Conservation (phyloP, 306 rosid species). For the Coriaria nepalensis region DNA sequence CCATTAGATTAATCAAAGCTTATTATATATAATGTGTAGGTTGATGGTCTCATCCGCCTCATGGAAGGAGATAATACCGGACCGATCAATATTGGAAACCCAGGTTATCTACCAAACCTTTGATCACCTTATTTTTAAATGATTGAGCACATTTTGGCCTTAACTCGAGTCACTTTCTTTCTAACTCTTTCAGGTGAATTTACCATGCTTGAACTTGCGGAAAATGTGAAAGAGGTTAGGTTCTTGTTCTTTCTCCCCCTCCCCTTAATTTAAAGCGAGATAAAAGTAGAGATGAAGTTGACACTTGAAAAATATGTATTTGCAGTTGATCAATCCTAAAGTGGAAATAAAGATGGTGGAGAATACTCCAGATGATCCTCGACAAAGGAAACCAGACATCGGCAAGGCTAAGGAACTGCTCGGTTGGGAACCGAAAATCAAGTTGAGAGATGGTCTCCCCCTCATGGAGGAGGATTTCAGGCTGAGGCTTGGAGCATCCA, state of each 20-base stretch:
- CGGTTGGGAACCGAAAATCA: slow-evolving; percentile 63
- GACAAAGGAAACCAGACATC: slow-evolving; percentile 77
- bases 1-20: too few species aligned
- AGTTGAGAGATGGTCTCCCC: slow-evolving; percentile 58
- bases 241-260: slow-evolving; percentile 4
- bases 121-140: too few species aligned
- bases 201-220: slow-evolving; percentile 84
- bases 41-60: slow-evolving; percentile 68
- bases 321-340: slow-evolving; percentile 57
- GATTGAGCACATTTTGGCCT: too few species aligned
- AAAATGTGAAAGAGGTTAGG: slow-evolving; percentile 77
- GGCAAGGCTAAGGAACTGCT: slow-evolving; percentile 55
- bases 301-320: slow-evolving; percentile 9
- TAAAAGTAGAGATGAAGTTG: neutral
- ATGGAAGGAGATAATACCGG: slow-evolving; percentile 70
- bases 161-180: neutral
- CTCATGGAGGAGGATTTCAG: slow-evolving; percentile 84
- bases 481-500: slow-evolving; percentile 44
- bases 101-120: slow-evolving; percentile 15
- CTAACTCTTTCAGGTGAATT: slow-evolving; percentile 55
- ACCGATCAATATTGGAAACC: slow-evolving; percentile 85
- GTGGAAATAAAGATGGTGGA: slow-evolving; percentile 62
- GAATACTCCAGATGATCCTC: slow-evolving; percentile 81
- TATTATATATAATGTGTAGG: slow-evolving; percentile 20
- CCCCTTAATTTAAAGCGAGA: neutral